Evolutionary conservation across 441 rosid species (phyloP), one percentile per base, ranked within the genome.

Genomic region (Hura crepitans): DNA sequence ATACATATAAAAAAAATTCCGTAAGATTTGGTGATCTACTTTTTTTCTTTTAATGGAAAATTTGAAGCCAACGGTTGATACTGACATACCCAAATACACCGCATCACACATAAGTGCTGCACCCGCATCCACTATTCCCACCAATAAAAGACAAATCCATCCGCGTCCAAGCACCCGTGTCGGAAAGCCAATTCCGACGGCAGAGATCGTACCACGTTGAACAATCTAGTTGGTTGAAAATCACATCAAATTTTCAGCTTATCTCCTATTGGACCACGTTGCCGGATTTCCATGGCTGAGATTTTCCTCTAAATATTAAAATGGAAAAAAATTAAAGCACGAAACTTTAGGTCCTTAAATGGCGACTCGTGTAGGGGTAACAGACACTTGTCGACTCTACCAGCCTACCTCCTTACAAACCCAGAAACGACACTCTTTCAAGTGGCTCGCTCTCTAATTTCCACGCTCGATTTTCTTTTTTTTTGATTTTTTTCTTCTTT

Each of bases 351-450:
- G 67, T 68, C 83, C 81, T 85, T 87, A 87, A 81, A 87, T 80
- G 62, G 55, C 76, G 90, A 87, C 87, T 70, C 85, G 87, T 85
- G 90, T 81, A 64, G 76, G 72, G n/a, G 67, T 63, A 33, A 22
- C 28, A 76, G 88, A 89, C 96, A 91, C 95, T 74, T 89, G 95
- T 91, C 91, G 77, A 47, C 77, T 74, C 84, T 78, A 42, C 70
- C 71, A 69, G 57, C 77, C 0, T 65, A 69, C 35, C 72, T 18
- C 47, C 73, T 54, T 74, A 65, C 70, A 71, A 54, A 62, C 51
- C 22, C 61, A 77, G 60, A 78, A 76, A 74, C 81, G 69, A 75
- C 81, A 59, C 74, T 46, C 80, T 15, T 55, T 42, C 2, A 3
- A 15, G 4, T 42, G 3, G 12, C 46, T 9, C 43, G 64, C 69